A percentile compares a stretch with the other conserved stretches of the same genome.
phyloP scores from a whole-genome alignment of 2,329 filamentous ascomycete genomes.

The Pseudopyrenochaeta lycopersici region DNA sequence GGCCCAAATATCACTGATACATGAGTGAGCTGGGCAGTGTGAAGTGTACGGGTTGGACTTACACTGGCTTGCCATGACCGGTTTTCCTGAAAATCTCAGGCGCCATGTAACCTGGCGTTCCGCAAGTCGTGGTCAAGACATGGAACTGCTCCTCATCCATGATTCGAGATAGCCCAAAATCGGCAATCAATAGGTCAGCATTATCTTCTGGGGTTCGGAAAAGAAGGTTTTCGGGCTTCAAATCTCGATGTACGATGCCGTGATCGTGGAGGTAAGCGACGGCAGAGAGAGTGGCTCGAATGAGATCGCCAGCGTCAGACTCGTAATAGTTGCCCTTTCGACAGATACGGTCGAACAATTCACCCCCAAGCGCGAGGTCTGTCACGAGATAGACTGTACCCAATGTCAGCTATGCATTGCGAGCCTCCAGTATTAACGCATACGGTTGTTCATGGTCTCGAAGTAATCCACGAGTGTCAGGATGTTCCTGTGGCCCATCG shows the following conservation, averaged over 20 bases:
- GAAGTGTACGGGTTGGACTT: slow-evolving; percentile 30
- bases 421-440: slow-evolving; percentile 28
- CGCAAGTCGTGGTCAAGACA: slow-evolving; percentile 95
- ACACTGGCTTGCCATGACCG: slow-evolving; percentile 96
- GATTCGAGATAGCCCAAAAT: slow-evolving; percentile 94
- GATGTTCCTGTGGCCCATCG: slow-evolving; percentile 98
- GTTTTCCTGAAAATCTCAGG: slow-evolving; percentile 99
- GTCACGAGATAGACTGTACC: slow-evolving; percentile 87
- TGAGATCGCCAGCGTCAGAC: slow-evolving; percentile 92
- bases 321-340: slow-evolving; percentile 99
- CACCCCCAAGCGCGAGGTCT: slow-evolving; percentile 92
- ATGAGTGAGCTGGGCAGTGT: slow-evolving; percentile 16
- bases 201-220: slow-evolving; percentile 98
- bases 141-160: slow-evolving; percentile 99
- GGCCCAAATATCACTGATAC: slow-evolving; percentile 84
- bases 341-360: slow-evolving; percentile 98
- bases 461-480: slow-evolving; percentile 98
- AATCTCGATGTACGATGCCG: slow-evolving; percentile 95
- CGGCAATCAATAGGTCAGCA: slow-evolving; percentile 93
- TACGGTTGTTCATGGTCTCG: slow-evolving; percentile 97
- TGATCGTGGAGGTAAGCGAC: slow-evolving; percentile 98
- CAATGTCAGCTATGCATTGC: slow-evolving; percentile 12
- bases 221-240: slow-evolving; percentile 96
- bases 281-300: slow-evolving; percentile 93
- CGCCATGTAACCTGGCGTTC: slow-evolving; percentile 98